A percentile compares a stretch with the other conserved stretches of the same genome.
Conservation (phyloP, 768 basidiomycete genomes). For the Tulasnella sp. region DNA sequence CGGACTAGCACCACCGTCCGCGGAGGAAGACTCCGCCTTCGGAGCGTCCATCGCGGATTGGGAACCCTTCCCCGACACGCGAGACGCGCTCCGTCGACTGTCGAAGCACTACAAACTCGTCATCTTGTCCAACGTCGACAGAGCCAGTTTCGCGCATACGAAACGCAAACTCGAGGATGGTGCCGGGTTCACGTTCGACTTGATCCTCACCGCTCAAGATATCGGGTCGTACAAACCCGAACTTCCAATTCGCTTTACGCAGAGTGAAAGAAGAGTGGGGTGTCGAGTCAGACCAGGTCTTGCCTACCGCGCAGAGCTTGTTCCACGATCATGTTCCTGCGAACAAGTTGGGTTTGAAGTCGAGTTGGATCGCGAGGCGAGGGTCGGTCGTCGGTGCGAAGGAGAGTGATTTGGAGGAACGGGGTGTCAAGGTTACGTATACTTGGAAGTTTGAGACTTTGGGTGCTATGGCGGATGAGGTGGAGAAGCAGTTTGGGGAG, state of each 20-base stretch:
- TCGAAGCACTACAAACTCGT: constrained; percentile 20
- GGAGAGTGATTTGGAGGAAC: constrained; percentile 24
- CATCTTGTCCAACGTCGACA: constrained; percentile 15
- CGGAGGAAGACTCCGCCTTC: background rate
- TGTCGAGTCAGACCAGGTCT: constrained; percentile 40
- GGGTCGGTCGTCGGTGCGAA: constrained; percentile 39
- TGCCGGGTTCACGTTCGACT: constrained; percentile 51
- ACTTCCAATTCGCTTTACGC: constrained; percentile 45
- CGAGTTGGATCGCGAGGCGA: constrained; percentile 60
- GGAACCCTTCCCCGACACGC: constrained; percentile 18
- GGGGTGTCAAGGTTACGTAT: constrained; percentile 25
- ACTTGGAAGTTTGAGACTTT: constrained; percentile 46
- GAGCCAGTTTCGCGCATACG: background rate
- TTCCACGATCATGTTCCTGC: constrained; percentile 61
- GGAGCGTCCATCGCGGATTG: constrained; percentile 4
- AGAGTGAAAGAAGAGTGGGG: constrained; percentile 30
- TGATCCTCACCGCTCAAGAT: constrained; percentile 64
- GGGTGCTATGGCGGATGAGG: constrained; percentile 52
- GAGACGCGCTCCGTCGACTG: constrained; percentile 9
- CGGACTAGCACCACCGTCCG: background rate
- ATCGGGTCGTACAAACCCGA: constrained; percentile 68
- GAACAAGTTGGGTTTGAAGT: constrained; percentile 43
- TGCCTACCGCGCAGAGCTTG: constrained; percentile 61
- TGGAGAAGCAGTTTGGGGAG: constrained; percentile 38
- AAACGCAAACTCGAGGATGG: constrained; percentile 29